Evolutionary conservation across 768 basidiomycete genomes (phyloP).

Genomic region (Holtermanniella nyarrowii): DNA sequence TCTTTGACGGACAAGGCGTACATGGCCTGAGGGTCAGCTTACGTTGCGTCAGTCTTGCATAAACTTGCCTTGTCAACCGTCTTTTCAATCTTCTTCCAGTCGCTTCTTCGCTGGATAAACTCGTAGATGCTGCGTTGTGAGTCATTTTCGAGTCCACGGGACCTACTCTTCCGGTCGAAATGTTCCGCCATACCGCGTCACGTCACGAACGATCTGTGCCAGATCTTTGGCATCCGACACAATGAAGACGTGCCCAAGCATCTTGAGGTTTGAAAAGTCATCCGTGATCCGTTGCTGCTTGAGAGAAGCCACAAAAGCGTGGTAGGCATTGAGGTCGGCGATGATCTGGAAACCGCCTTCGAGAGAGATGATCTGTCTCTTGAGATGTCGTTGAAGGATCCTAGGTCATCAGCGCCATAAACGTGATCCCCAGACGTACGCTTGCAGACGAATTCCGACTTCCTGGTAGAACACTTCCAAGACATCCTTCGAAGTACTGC

Average conservation of each 20-base stretch:
- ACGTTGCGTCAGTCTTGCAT: slow-evolving; percentile 3
- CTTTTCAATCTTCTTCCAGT: slow-evolving; percentile 99
- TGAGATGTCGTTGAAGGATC: slow-evolving; percentile 91
- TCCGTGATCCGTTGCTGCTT: slow-evolving; percentile 73
- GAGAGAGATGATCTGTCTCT: slow-evolving; percentile 90
- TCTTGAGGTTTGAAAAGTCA: slow-evolving; percentile 89
- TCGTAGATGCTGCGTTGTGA: slow-evolving; percentile 65
- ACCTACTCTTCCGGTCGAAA: slow-evolving; percentile 77
- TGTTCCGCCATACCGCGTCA: slow-evolving; percentile 87
- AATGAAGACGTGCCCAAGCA: slow-evolving; percentile 93
- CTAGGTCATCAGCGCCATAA: slow-evolving; percentile 42
- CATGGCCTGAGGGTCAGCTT: slow-evolving; percentile 27
- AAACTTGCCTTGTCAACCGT: slow-evolving; percentile 51
- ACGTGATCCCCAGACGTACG: slow-evolving; percentile 43
- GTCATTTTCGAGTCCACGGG: background rate
- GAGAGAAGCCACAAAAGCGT: slow-evolving; percentile 74
- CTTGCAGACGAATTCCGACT: slow-evolving; percentile 78
- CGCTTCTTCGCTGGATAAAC: slow-evolving; percentile 83
- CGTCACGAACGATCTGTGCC: slow-evolving; percentile 89
- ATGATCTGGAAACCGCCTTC: slow-evolving; percentile 92
- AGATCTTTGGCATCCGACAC: slow-evolving; percentile 93
- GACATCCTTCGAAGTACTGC: slow-evolving; percentile 90
- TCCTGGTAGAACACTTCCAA: slow-evolving; percentile 97
- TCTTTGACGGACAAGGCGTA: slow-evolving; percentile 55
- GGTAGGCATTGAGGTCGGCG: slow-evolving; percentile 88